Percentiles rank a stretch among this genome's conserved stretches.
Evolutionary conservation across 2,329 filamentous ascomycete species (phyloP).

Genomic region (Madurella fahalii): DNA sequence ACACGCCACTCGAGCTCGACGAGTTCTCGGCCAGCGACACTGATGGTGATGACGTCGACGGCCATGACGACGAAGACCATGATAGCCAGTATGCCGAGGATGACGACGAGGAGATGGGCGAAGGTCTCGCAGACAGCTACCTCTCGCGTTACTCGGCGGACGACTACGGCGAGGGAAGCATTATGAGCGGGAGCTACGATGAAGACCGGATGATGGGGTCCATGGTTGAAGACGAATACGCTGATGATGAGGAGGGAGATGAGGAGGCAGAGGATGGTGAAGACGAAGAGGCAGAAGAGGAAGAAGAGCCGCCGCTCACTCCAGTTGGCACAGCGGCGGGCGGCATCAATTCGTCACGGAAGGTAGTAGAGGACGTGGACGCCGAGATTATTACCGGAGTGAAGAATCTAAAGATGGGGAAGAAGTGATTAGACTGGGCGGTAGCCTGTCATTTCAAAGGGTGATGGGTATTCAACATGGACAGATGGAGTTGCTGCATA

Average conservation of each 20-base stretch:
- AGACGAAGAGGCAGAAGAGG: slow-evolving; percentile 33
- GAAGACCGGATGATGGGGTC: slow-evolving; percentile 40
- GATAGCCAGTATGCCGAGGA: slow-evolving; percentile 34
- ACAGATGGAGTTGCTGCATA: slow-evolving; percentile 9
- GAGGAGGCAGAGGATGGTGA: slow-evolving; percentile 36
- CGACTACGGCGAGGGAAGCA: slow-evolving; percentile 40
- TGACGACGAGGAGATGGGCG: slow-evolving; percentile 40
- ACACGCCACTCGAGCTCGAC: slow-evolving; percentile 75
- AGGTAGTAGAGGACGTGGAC: slow-evolving; percentile 42
- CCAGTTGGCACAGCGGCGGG: neutral
- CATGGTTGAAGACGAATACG: slow-evolving; percentile 37
- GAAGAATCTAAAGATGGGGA: slow-evolving; percentile 48
- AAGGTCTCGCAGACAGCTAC: slow-evolving; percentile 44
- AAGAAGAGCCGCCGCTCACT: slow-evolving; percentile 22
- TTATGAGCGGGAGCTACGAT: slow-evolving; percentile 42
- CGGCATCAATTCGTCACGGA: slow-evolving; percentile 10
- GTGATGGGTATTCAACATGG: neutral
- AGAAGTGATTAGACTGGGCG: slow-evolving; percentile 26
- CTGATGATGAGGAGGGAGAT: slow-evolving; percentile 32
- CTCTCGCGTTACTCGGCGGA: slow-evolving; percentile 36
- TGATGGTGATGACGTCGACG: slow-evolving; percentile 42
- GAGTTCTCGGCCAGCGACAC: slow-evolving; percentile 85
- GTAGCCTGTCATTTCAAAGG: neutral
- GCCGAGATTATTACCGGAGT: slow-evolving; percentile 59
- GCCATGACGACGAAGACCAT: slow-evolving; percentile 43